Evolutionary conservation across 2,329 filamentous ascomycete genomes (phyloP), one percentile per base, ranked within the genome.

Genomic region (Septoria petroselini): DNA sequence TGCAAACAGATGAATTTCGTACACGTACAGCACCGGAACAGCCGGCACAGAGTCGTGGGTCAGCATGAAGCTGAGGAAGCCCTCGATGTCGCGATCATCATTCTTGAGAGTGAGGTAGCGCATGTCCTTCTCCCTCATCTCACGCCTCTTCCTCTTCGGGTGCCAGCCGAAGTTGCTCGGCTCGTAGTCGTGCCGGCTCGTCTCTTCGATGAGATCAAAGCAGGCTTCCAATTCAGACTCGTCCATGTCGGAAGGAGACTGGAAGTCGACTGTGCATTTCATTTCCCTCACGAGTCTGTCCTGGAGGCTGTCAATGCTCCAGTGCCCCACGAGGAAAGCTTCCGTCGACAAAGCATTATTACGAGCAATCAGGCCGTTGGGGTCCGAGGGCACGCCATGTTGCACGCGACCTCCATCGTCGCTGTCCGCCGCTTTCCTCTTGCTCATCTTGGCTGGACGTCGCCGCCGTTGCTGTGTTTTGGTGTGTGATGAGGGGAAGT

Each of bases 21-120:
- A 91, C 66, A 86, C 84, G 67, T 90, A 91, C 15, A 89, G 64
- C 2, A 90, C 85, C 0, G 82, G 74, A 51, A 80, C 70, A 1
- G 76, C 76, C n/a, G 65, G 65, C n/a, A 63, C 41, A 40, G 82
- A 80, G 63, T 88, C 84, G 62, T 79, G 79, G 1, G 82, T 85
- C n/a, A 85, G 77, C 83, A 86, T 84, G 61, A 87, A 73, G n/a
- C 82, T 85, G 0, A 78, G 73, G 58, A 87, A 70, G 1, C 62
- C 68, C 7, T 58, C 47, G 7, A 60, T 37, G 5, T 30, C 39
- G 19, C n/a, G 53, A 55, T 18, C 9, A 38, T n/a, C 30, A 29
- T 9, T 4, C 11, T 9, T 30, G 14, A 43, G 31, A 30, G 89
- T 68, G 6, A 90, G 71, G 65, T 88, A 91, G 35, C 83, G 77